Percentiles rank a stretch among this genome's conserved stretches.
phyloP scores from a whole-genome alignment of 2,329 filamentous ascomycete species.

The Calonectria multiphialidica region DNA sequence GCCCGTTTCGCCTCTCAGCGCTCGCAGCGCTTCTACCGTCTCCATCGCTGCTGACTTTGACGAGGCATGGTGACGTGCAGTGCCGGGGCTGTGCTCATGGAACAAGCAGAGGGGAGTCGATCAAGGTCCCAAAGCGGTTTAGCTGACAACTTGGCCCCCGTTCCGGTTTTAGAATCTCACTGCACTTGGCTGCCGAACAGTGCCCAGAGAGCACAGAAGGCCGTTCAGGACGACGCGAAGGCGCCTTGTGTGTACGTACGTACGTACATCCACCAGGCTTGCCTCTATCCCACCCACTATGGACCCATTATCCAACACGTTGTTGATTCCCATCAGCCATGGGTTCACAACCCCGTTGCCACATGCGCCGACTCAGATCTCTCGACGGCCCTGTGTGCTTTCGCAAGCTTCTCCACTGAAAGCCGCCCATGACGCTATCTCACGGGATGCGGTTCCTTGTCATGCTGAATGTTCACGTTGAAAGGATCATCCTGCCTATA shows the following conservation, averaged over 20 bases:
- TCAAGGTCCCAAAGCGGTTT: conserved; percentile 7
- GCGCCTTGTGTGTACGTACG: conserved; percentile 1
- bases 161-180: conserved; percentile 28
- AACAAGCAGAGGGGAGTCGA: conserved; percentile 19
- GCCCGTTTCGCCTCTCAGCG: conserved; percentile 8
- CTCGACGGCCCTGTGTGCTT: not conserved
- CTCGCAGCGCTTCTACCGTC: not conserved
- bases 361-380: not conserved
- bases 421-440: conserved; percentile 23
- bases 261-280: conserved; percentile 1
- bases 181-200: conserved; percentile 8
- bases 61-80: conserved; percentile 43
- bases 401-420: conserved; percentile 26
- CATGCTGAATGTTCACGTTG: conserved; percentile 1
- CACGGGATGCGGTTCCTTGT: conserved; percentile 17
- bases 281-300: conserved; percentile 10
- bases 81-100: conserved; percentile 42
- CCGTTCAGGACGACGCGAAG: not conserved
- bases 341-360: not conserved
- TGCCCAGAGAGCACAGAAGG: not conserved
- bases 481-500: conserved; percentile 6
- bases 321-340: not conserved
- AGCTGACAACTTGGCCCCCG: conserved; percentile 5
- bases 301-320: not conserved
- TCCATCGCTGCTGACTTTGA: conserved; percentile 32